Conservation (phyloP, 495 filamentous ascomycete genomes). For the Xylaria telfairii region DNA sequence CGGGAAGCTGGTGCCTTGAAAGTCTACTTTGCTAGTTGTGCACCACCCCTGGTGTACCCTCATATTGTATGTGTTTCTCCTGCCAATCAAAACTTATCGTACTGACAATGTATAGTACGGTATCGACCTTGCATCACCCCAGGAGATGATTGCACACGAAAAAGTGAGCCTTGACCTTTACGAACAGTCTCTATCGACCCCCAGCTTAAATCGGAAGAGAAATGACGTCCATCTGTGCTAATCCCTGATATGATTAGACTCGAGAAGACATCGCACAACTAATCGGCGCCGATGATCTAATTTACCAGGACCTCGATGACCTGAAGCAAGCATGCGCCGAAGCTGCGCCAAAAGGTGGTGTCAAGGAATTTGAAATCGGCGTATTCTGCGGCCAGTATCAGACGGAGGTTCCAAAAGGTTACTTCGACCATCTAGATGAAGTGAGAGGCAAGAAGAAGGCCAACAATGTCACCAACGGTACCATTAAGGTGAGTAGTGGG, state of each 20-base stretch:
- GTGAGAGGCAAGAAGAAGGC: conserved; percentile 68
- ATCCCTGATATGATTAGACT: background rate
- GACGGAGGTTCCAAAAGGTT: conserved; percentile 80
- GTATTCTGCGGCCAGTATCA: conserved; percentile 94
- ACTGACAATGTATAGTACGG: conserved; percentile 61
- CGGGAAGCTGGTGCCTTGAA: conserved; percentile 88
- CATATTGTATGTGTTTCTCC: conserved; percentile 64
- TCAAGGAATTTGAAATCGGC: conserved; percentile 84
- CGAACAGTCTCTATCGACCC: no score
- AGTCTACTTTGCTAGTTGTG: conserved; percentile 88
- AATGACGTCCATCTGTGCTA: background rate
- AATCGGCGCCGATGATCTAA: conserved; percentile 90
- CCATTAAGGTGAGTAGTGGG: conserved; percentile 28
- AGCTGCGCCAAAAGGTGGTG: conserved; percentile 60
- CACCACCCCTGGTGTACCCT: conserved; percentile 78
- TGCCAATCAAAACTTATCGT: background rate
- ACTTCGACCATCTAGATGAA: conserved; percentile 85
- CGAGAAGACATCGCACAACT: conserved; percentile 71
- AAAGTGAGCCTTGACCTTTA: conserved; percentile 49
- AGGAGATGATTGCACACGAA: conserved; percentile 84
- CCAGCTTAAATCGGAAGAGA: background rate
- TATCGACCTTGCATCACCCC: conserved; percentile 85
- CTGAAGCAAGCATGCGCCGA: conserved; percentile 81
- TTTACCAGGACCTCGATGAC: conserved; percentile 88
- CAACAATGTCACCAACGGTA: conserved; percentile 9